These are phyloP conservation scores for Diplocarpon rosae DNA, from an alignment of 2,329 filamentous ascomycete species.

Conservation along the genomic window DNA sequence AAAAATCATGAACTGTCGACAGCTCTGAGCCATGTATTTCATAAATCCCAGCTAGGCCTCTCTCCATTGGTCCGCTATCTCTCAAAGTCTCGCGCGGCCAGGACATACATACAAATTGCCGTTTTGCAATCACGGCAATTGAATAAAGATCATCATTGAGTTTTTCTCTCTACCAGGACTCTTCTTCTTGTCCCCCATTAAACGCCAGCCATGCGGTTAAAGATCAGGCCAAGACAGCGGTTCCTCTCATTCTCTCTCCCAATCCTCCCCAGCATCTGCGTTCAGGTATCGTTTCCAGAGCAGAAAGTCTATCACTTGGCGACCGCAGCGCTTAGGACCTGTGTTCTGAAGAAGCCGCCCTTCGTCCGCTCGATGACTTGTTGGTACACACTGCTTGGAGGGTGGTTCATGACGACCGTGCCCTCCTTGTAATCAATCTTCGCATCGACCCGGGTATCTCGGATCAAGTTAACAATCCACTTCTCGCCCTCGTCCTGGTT, in stretches of 20 bases:
- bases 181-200: no score
- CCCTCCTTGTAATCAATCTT: conserved; percentile 99
- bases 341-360: conserved; percentile 96
- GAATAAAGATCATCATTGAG: no score
- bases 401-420: conserved; percentile 99
- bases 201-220: no score
- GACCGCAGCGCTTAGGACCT: conserved; percentile 59
- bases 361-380: conserved; percentile 99
- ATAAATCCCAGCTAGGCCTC: no score
- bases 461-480: conserved; percentile 99
- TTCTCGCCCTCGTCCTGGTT: conserved; percentile 96
- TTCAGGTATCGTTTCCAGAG: not conserved
- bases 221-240: no score
- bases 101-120: no score
- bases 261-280: not conserved
- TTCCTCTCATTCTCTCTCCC: conserved; percentile 1
- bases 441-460: conserved; percentile 91
- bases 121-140: no score
- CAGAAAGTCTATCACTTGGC: conserved; percentile 23
- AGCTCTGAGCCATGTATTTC: no score
- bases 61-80: no score
- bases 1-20: no score
- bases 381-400: conserved; percentile 95
- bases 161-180: no score
- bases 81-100: no score